Base-by-base conservation (phyloP, 441 rosid genomes). In the Rhodomyrtus psidioides region DNA sequence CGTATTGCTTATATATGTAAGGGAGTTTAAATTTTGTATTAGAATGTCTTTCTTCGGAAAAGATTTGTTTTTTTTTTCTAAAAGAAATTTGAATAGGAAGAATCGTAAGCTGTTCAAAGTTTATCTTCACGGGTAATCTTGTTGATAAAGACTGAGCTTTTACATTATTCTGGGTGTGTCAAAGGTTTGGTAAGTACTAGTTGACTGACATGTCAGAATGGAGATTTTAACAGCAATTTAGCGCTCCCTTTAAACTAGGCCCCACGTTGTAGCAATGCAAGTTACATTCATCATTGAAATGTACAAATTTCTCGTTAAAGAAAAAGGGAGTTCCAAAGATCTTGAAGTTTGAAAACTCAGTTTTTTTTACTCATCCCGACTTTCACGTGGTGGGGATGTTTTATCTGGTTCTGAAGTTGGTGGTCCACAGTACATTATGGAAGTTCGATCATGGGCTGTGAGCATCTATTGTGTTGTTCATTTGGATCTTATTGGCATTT, bases 1-100 rank as follows among this genome's bases (percentile, higher is more conserved):
- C 99, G 98, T 16, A 82, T 94, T 88, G 99, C 99, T 89, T 93
- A 96, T 90, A 92, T 96, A 9, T 97, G 99, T 96, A 44, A 82
- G 87, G 14, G 83, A 84, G 94, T 14, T 75, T n/a, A 70, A 39
- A 39, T 34, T 70, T 70, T 46, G 5, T 70, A 49, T 21, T 21
- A 23, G 79, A 21, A 39, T 21, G 76, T 34, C 7, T 7, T 34
- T 82, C 28, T 46, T 82, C 53, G 3, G 21, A 34, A 44, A 62
- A 62, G 16, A 13, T 30, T 62, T 7, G 44, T 6, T 81, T 53
- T 53, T 82, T 28, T 6, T 16, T 53, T 51, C n/a, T 42, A 3
- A 51, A 55, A 12, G 23, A 19, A 82, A 27, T 1, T 79, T 49
- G 34, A 13, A 49, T 1, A 12, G 83, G 34, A 53, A 53, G 55